Percentiles rank a stretch among this genome's conserved stretches.
These are phyloP conservation scores for Phytophthora meadii DNA, from an alignment of 352 stramenopile species.

Conservation along the genomic window DNA sequence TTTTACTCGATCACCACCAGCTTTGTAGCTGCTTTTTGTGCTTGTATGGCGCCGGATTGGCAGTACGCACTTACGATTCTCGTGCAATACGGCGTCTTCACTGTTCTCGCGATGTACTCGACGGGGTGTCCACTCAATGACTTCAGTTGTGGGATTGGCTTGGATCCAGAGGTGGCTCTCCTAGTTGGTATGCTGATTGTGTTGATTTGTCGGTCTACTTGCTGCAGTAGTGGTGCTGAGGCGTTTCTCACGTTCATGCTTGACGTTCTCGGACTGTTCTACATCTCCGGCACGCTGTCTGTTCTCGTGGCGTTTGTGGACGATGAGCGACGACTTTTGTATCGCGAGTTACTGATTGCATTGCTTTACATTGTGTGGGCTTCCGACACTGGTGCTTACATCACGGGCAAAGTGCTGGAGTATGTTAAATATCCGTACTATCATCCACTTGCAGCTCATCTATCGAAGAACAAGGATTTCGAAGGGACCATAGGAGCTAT, in stretches of 20 bases:
- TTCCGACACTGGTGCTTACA: slow-evolving; percentile 94
- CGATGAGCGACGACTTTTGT: slow-evolving; percentile 49
- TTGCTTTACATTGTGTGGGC: slow-evolving; percentile 75
- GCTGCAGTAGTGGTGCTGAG: slow-evolving; percentile 20
- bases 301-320: slow-evolving; percentile 65
- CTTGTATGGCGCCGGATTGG: slow-evolving; percentile 53
- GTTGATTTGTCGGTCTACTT: slow-evolving; percentile 44
- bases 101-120: slow-evolving; percentile 57
- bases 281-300: slow-evolving; percentile 59
- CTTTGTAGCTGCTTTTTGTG: slow-evolving; percentile 44
- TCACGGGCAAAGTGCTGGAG: slow-evolving; percentile 89
- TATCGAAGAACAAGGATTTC: slow-evolving; percentile 96
- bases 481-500: slow-evolving; percentile 92
- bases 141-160: slow-evolving; percentile 44
- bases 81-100: slow-evolving; percentile 54
- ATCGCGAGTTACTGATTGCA: slow-evolving; percentile 63
- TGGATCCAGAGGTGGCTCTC: slow-evolving; percentile 42
- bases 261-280: slow-evolving; percentile 60
- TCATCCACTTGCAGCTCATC: slow-evolving; percentile 78
- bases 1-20: slow-evolving; percentile 48
- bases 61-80: slow-evolving; percentile 46
- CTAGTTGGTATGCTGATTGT: slow-evolving; percentile 43
- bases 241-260: slow-evolving; percentile 53
- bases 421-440: slow-evolving; percentile 85
- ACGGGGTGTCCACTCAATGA: slow-evolving; percentile 61